Evolutionary conservation across 192 early-diverging fungal species (phyloP), one percentile per base, ranked within the genome.

Genomic region (Gaertneriomyces sp.): DNA sequence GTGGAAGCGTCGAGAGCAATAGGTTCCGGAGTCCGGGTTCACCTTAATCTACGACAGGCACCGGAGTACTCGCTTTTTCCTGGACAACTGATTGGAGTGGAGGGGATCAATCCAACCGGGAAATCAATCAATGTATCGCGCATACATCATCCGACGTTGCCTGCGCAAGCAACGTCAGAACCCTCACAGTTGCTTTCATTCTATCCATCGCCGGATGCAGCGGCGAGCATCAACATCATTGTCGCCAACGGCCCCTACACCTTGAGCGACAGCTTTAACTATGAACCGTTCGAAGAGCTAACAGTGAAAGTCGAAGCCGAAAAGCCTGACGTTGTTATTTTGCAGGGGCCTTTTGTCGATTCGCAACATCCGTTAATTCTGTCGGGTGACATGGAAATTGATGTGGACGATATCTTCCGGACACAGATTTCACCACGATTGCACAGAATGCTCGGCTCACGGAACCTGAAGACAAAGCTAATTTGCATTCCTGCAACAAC

Each of bases 221-320:
- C 52, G 39, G 60, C 70, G 17, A 59, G 60, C 1, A 68, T 89
- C n/a, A 78, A 66, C 52, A 82, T 95, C 6, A 58, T 92, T 1
- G 73, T 90, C 10, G 89, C 93, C 6, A 74, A 88, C 2, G 96
- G 96, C 0, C 96, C 96, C 10, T 98, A 85, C 70, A 93, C 92
- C 7, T 68, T 95, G 38, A 82, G 83, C 7, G 88, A 89, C 53
- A 88, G 87, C 63, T 78, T 95, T 10, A 73, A 82, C 10, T 98
- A 87, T 61, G 88, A 94, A 60, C 90, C 94, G 6, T 79, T 97
- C 61, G 74, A 81, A 14, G 93, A 88, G 14, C 74, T 98, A n/a
- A 70, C 71, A 5, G 70, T 79, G 0, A 75, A 81, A 6, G 76
- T 88, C 12, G 56, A 76, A 45, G 63, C 60, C 4, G 87, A 91